Evolutionary conservation across 208 protist genomes (phyloP), one percentile per base, ranked within the genome.

Genomic region (Porcisia deanei): DNA sequence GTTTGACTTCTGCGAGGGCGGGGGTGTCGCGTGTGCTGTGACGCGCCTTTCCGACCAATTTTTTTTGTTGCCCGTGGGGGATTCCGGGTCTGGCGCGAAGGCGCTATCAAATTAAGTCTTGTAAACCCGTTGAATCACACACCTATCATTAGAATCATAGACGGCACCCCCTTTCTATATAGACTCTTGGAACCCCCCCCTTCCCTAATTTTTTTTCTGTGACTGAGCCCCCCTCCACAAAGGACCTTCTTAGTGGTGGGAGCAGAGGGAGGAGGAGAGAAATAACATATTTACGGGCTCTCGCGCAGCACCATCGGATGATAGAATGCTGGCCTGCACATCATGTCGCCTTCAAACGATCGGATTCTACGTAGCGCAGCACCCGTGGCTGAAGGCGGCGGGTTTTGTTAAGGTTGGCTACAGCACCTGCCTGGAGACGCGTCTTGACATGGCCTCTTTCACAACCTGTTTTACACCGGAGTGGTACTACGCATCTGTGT

Each of bases 381-480:
- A 95, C 73, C 91, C 91, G 22, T 95, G 91, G 88, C 75, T 95
- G 39, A 71, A 59, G 59, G 73, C 63, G 14, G 80, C 85, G 0
- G 91, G 91, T 0, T 86, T 88, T 30, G 87, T 95, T 3, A 95
- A 95, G 73, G 81, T 95, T 1, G 91, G 91, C 55, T 92, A 78
- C 80, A 93, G 84, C 66, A 78, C 77, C 25, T 79, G 87, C 25
- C 75, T 92, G 7, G 84, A 90, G 39, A 86, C 83, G 49, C 86
- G 91, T 8, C 82, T 95, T 8, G 77, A 91, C 67, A 95, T 88
- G 83, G 78, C 84, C 16, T 90, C 88, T 18, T 95, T 92, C 70
- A 88, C 77, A 58, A 95, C 91, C 3, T 95, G 91, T 54, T 95
- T 95, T 45, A 95, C 91, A 39, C 85, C 88, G 6, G 86, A 95